Evolutionary conservation across 306 rosid species (phyloP).

Genomic region (Glycyrrhiza uralensis): DNA sequence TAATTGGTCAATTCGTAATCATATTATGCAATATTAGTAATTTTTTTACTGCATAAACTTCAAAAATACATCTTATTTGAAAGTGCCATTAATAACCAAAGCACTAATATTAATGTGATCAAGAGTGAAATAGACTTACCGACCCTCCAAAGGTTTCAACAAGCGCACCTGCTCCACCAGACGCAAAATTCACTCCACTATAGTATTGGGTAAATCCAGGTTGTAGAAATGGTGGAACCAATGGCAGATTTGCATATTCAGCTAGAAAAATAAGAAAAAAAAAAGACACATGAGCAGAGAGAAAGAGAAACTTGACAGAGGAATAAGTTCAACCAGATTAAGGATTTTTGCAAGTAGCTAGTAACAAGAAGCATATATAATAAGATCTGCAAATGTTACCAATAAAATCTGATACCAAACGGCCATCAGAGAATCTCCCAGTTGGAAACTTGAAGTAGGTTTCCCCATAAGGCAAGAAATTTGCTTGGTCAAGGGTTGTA

Average conservation of each 20-base stretch:
- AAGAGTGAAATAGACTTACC: conserved; percentile 42
- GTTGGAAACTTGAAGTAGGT: conserved; percentile 77
- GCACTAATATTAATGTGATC: neutral
- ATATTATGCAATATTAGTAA: too few species aligned
- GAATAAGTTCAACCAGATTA: conserved; percentile 33
- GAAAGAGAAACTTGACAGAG: neutral
- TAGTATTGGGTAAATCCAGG: conserved; percentile 52
- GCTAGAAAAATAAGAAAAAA: conserved; percentile 34
- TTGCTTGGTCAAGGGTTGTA: conserved; percentile 79
- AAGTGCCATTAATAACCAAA: neutral
- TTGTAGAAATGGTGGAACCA: conserved; percentile 69
- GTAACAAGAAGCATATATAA: neutral
- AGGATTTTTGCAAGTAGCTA: conserved; percentile 21
- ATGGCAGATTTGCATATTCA: conserved; percentile 68
- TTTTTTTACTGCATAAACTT: neutral
- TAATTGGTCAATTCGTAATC: too few species aligned
- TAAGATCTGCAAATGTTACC: conserved; percentile 41
- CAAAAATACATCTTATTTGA: neutral
- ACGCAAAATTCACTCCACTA: conserved; percentile 84
- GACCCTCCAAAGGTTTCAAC: conserved; percentile 71
- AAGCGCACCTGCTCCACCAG: conserved; percentile 90
- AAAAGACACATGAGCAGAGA: neutral
- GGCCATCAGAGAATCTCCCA: conserved; percentile 90
- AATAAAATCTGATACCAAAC: conserved; percentile 75
- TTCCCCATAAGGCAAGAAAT: conserved; percentile 90